Conservation (phyloP, 1,284 basidiomycete species). For the Coriolopsis trogii region DNA sequence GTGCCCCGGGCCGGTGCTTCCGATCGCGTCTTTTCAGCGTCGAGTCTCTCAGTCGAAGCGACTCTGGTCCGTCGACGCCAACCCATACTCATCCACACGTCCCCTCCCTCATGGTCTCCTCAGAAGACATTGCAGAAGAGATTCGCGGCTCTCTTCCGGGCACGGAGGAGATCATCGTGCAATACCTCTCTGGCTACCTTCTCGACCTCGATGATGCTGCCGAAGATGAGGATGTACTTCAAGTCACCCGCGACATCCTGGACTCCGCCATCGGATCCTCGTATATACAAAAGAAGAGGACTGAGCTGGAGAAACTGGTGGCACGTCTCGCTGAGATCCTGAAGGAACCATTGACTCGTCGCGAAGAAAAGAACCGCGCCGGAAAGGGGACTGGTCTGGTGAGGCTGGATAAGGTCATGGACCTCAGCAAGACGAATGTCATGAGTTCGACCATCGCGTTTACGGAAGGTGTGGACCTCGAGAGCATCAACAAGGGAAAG, state of each 20-base stretch:
- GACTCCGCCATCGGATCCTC: conserved; percentile 54
- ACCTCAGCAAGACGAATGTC: conserved; percentile 86
- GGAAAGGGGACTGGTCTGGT: conserved; percentile 59
- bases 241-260: conserved; percentile 78
- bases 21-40: too few relatives aligned
- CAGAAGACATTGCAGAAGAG: conserved; percentile 71
- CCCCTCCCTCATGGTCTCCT: conserved; percentile 33
- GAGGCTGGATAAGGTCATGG: conserved; percentile 92
- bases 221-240: conserved; percentile 87
- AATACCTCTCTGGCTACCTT: conserved; percentile 91
- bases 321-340: conserved; percentile 65
- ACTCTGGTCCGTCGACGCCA: too few relatives aligned
- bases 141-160: conserved; percentile 81
- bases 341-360: conserved; percentile 61
- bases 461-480: conserved; percentile 87
- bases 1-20: too few relatives aligned
- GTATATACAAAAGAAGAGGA: conserved; percentile 26
- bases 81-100: too few relatives aligned
- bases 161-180: conserved; percentile 92
- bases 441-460: conserved; percentile 87
- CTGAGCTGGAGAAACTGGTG: conserved; percentile 63
- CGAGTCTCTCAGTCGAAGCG: too few relatives aligned
- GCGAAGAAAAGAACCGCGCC: conserved; percentile 55
- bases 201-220: conserved; percentile 94
- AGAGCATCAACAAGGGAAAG: conserved; percentile 94